Base-by-base conservation (phyloP, 345 rosid species). In the Salix purpurea region DNA sequence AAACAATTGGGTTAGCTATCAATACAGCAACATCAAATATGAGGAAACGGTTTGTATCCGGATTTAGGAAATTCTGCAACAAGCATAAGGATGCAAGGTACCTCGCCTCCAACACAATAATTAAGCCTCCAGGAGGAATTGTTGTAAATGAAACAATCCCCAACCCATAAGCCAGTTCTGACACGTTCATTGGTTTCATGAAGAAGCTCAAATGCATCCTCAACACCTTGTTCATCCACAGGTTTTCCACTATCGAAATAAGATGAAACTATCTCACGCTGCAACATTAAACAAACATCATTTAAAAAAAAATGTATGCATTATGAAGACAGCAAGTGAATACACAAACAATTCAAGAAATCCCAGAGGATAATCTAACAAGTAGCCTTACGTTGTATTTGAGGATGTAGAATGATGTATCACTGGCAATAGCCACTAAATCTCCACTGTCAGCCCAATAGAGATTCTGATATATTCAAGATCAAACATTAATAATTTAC, bases 361-460 rank as follows among this genome's bases (percentile, higher is more conserved):
- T 67, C 58, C 23, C 61, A 77, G 24, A 64, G 65, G 40, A 60
- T 23, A 54, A 78, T 40, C 39, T 54, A 65, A 50, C 40, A 72
- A 54, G 77, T 65, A 79, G 77, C 44, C 93, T 88, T 78, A 96
- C 99, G 78, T 89, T 90, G 87, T 87, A 96, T 82, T 94, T 96
- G 78, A 96, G 92, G 80, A 96, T 91, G 89, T 96, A 96, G 88
- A 96, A 96, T 68, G 98, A 96, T 11, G 97, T 69, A 73, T 96
- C 98, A 84, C 99, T 94, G 44, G 99, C 93, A 87, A 96, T 91
- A 56, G 98, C 94, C 82, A 96, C 93, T 74, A 96, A 81, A 85
- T 96, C 99, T 83, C 99, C 99, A 73, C 97, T 90, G 81, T 96
- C 99, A 83, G 98, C 99, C 99, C 99, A 96, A 82, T 92, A 94